Conservation (phyloP, 495 filamentous ascomycete species). For the Xanthoparmelia taractica region DNA sequence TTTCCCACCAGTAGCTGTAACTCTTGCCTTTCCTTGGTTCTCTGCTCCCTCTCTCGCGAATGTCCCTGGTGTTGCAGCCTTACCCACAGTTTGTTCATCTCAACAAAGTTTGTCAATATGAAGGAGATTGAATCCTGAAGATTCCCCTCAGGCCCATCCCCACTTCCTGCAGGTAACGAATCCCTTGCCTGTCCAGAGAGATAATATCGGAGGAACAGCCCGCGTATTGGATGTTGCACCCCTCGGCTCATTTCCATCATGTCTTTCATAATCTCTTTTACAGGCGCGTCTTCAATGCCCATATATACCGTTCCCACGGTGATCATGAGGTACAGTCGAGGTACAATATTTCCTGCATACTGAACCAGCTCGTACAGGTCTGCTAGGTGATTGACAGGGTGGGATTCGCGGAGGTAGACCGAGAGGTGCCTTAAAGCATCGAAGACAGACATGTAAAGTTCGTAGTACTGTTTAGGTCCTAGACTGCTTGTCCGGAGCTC, state of each 20-base stretch:
- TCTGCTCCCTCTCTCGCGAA: slow-evolving; percentile 83
- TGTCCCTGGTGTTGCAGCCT: slow-evolving; percentile 95
- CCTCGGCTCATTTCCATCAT: slow-evolving; percentile 99
- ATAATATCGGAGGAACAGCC: slow-evolving; percentile 92
- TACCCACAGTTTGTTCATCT: slow-evolving; percentile 99
- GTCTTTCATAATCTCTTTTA: slow-evolving; percentile 99
- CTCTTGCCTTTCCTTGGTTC: slow-evolving; percentile 91
- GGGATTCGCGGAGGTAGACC: slow-evolving; percentile 90
- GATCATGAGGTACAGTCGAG: slow-evolving; percentile 95
- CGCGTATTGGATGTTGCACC: slow-evolving; percentile 91
- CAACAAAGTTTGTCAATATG: slow-evolving; percentile 95
- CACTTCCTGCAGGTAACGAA: slow-evolving; percentile 67
- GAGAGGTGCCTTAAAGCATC: slow-evolving; percentile 95
- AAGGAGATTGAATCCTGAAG: slow-evolving; percentile 96
- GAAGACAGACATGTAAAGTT: slow-evolving; percentile 98
- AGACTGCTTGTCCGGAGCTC: slow-evolving; percentile 93
- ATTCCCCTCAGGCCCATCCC: slow-evolving; percentile 91
- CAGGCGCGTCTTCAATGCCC: slow-evolving; percentile 94
- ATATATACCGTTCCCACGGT: slow-evolving; percentile 98
- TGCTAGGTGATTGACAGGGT: slow-evolving; percentile 94
- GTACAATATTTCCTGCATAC: slow-evolving; percentile 97
- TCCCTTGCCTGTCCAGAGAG: slow-evolving; percentile 89
- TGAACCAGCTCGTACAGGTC: slow-evolving; percentile 98
- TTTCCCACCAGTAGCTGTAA: slow-evolving; percentile 91
- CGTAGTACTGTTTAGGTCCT: slow-evolving; percentile 97